phyloP scores from a whole-genome alignment of 2,329 filamentous ascomycete species.

The Epichloe scottii region DNA sequence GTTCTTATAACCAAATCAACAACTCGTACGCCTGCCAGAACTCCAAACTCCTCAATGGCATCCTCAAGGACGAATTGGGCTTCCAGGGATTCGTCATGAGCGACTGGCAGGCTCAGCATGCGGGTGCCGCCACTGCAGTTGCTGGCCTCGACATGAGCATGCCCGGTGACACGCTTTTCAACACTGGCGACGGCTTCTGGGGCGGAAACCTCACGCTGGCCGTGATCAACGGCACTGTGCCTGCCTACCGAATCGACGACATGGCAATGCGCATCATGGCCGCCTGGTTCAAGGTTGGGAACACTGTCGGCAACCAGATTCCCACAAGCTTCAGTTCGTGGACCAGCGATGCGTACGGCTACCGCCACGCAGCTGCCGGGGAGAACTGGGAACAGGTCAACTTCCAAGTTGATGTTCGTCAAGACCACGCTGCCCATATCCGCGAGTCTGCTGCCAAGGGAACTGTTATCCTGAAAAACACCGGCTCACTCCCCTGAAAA shows the following conservation, averaged over 20 bases:
- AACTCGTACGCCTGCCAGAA: slow-evolving; percentile 74
- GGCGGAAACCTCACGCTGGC: slow-evolving; percentile 79
- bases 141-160: slow-evolving; percentile 81
- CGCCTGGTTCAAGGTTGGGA: slow-evolving; percentile 54
- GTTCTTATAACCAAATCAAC: slow-evolving; percentile 67
- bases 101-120: slow-evolving; percentile 71
- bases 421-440: slow-evolving; percentile 59
- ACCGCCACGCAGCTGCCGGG: slow-evolving; percentile 48
- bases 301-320: slow-evolving; percentile 31
- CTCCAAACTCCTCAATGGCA: slow-evolving; percentile 58
- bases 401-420: slow-evolving; percentile 72
- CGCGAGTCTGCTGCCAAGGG: slow-evolving; percentile 67
- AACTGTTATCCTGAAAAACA: slow-evolving; percentile 84
- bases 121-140: slow-evolving; percentile 50
- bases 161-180: slow-evolving; percentile 72
- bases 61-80: slow-evolving; percentile 68
- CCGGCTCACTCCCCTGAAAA: slow-evolving; percentile 63
- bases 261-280: slow-evolving; percentile 79
- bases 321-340: slow-evolving; percentile 80
- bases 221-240: slow-evolving; percentile 79
- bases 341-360: slow-evolving; percentile 65
- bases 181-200: slow-evolving; percentile 63
- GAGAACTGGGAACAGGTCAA: slow-evolving; percentile 59
- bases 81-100: slow-evolving; percentile 72
- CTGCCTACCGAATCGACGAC: slow-evolving; percentile 79